Evolutionary conservation across 371 early-diverging fungal species (phyloP), one percentile per base, ranked within the genome.

Genomic region (Syncephalastrum sp.): DNA sequence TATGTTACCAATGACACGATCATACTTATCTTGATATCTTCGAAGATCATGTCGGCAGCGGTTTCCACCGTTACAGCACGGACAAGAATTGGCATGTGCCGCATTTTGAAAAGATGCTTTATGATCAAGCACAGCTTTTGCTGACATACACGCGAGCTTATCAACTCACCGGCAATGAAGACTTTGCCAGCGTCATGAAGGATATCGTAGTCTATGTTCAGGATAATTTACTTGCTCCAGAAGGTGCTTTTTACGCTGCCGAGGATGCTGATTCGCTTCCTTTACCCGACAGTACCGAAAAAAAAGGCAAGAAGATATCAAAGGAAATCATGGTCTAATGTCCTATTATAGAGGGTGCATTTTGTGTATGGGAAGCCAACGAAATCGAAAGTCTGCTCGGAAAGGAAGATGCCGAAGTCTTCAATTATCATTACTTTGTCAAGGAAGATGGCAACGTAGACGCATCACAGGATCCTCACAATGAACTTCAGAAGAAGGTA

Each of bases 191-290:
- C 29, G 63, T 74, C 16, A 72, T 68, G 4, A 60, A 65, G 4
- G 87, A 88, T 54, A 86, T 86, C 56, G 63, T 84, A 29, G 58
- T 41, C 0, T 88, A 88, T 57, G 79, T 86, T 4, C 60, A 64
- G 15, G 69, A 79, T 0, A 81, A 86, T 65, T 61, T 88, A 17
- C 58, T 59, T 13, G 64, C 74, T 50, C 47, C 68, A 4, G 60
- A 75, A 8, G 85, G 86, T 1, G 89, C 76, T 0, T 88, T 86
- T 59, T 88, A 82, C 61, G 84, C 81, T n/a, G 89, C 87, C 23
- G 85, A 88, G 66, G 89, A 88, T 64, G 89, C 89, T 19, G 89
- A 88, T 64, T 84, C 85, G 10, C 58, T 70, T n/a, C 83, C 86
- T 8, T 12, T 10, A 10, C 38, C 38, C 38, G 38, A 33, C 10